Evolutionary conservation across 2,329 filamentous ascomycete genomes (phyloP).

Genomic region (Xylariomycetidae sp.): DNA sequence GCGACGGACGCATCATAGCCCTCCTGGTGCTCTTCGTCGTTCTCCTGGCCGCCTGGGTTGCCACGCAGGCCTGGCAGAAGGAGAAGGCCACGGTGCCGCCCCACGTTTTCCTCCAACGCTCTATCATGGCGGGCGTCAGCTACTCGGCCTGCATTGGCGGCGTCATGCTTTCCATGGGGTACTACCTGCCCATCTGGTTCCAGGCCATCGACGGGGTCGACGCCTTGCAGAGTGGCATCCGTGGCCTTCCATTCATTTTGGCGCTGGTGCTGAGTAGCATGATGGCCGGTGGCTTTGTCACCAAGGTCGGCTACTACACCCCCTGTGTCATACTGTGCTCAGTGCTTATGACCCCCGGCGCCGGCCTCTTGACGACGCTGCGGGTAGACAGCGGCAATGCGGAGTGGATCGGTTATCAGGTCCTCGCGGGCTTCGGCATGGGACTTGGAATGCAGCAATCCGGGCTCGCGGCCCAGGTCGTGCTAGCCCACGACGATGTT

Average conservation of each 20-base stretch:
- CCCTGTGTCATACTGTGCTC: conserved; percentile 19
- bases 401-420: conserved; percentile 27
- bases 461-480: conserved; percentile 1
- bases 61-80: conserved; percentile 13
- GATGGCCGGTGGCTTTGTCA: conserved; percentile 17
- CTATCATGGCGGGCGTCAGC: conserved; percentile 7
- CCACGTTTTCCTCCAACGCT: conserved; percentile 16
- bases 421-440: conserved; percentile 23
- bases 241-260: conserved; percentile 26
- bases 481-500: background rate
- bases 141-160: conserved; percentile 16
- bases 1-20: conserved; percentile 24
- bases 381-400: conserved; percentile 6
- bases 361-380: conserved; percentile 23
- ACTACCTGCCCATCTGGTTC: conserved; percentile 29
- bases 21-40: conserved; percentile 27
- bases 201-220: conserved; percentile 16
- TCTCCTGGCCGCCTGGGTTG: conserved; percentile 26
- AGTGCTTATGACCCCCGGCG: conserved; percentile 18
- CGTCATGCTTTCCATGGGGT: conserved; percentile 24
- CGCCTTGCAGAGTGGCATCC: conserved; percentile 28
- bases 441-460: conserved; percentile 20
- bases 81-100: conserved; percentile 16
- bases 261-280: conserved; percentile 16
- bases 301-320: conserved; percentile 22